Evolutionary conservation across 2,329 filamentous ascomycete species (phyloP).

Genomic region (Alternaria sp.): DNA sequence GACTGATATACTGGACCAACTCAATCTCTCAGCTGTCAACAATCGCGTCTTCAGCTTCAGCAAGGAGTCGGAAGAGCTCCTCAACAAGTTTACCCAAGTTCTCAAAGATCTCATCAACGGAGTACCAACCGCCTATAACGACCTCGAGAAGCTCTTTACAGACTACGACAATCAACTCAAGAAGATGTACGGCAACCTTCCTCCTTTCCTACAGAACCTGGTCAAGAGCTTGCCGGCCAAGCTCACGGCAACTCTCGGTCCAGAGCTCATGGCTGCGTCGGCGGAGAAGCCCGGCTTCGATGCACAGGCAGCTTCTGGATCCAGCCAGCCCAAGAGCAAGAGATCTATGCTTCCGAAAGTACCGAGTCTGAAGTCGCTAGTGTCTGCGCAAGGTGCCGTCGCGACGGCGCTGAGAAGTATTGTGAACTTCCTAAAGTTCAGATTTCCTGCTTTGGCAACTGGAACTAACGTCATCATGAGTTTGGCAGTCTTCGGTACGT

Average conservation of each 20-base stretch:
- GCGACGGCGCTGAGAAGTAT: conserved; percentile 88
- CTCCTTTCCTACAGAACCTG: conserved; percentile 81
- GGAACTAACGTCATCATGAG: conserved; percentile 93
- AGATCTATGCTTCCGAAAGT: conserved; percentile 67
- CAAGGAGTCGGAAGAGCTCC: conserved; percentile 81
- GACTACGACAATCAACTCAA: conserved; percentile 71
- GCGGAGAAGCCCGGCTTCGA: conserved; percentile 69
- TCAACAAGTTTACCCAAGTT: conserved; percentile 85
- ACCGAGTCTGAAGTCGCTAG: conserved; percentile 77
- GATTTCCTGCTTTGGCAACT: conserved; percentile 85
- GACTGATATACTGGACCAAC: conserved; percentile 77
- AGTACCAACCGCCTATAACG: conserved; percentile 90
- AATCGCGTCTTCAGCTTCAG: conserved; percentile 86
- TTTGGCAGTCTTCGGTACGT: conserved; percentile 83
- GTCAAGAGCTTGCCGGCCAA: conserved; percentile 86
- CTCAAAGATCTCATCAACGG: conserved; percentile 93
- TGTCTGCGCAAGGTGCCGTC: conserved; percentile 86
- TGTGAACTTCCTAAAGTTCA: conserved; percentile 82
- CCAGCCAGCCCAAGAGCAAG: conserved; percentile 45
- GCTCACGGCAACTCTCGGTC: conserved; percentile 76
- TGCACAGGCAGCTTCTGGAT: conserved; percentile 40
- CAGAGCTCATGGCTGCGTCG: conserved; percentile 81
- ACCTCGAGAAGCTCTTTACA: conserved; percentile 75
- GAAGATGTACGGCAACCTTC: conserved; percentile 72
- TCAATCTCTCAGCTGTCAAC: conserved; percentile 84